These are phyloP conservation scores for Zygosaccharomyces bailii DNA, from an alignment of 805 yeast species.

Conservation along the genomic window DNA sequence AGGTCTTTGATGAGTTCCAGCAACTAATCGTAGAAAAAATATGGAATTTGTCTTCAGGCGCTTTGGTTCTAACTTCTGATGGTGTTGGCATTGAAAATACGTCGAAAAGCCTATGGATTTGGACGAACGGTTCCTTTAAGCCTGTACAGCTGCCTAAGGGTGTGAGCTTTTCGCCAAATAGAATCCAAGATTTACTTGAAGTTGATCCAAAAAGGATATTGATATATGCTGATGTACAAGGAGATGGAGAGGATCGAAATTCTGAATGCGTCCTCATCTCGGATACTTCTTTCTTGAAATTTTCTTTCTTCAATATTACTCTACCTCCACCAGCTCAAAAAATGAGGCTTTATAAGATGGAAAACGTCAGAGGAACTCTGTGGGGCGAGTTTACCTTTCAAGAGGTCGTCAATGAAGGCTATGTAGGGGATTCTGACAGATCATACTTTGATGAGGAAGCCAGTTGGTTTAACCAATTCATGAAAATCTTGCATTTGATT, in stretches of 20 bases:
- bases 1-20: conserved; percentile 32
- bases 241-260: conserved; percentile 15
- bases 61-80: conserved; percentile 26
- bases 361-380: conserved; percentile 24
- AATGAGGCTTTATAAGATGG: conserved; percentile 7
- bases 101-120: conserved; percentile 40
- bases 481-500: conserved; percentile 18
- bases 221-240: not conserved
- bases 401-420: conserved; percentile 24
- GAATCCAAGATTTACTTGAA: conserved; percentile 39
- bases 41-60: conserved; percentile 20
- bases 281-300: conserved; percentile 33
- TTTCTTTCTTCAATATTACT: conserved; percentile 18
- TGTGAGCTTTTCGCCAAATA: conserved; percentile 35
- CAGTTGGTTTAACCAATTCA: conserved; percentile 6
- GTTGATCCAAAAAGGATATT: conserved; percentile 14
- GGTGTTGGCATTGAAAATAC: conserved; percentile 29
- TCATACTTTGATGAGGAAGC: conserved; percentile 8
- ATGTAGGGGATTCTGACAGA: conserved; percentile 22
- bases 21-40: conserved; percentile 24
- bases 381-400: conserved; percentile 23
- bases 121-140: conserved; percentile 45
- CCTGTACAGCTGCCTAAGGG: conserved; percentile 40
- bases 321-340: conserved; percentile 5
- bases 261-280: conserved; percentile 25